Conservation (phyloP, 2,329 filamentous ascomycete species). For the Myriangium duriaei region DNA sequence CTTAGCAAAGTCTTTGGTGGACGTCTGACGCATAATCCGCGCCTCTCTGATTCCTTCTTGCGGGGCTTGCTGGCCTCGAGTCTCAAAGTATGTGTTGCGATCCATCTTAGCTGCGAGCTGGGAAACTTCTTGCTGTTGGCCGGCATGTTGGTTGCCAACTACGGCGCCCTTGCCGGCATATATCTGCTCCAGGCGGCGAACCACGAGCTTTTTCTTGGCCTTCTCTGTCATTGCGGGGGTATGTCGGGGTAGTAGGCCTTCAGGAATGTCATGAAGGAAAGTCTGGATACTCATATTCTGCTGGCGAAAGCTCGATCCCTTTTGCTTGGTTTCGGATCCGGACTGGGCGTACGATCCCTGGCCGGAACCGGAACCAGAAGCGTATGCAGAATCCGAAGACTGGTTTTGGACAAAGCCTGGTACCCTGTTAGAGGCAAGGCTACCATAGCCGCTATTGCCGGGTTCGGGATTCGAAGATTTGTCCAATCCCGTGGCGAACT, state of each 20-base stretch:
- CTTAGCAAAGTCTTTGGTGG: slow-evolving; percentile 4
- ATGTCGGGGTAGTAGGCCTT: slow-evolving; percentile 51
- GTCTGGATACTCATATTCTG: slow-evolving; percentile 48
- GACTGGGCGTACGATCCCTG: slow-evolving; percentile 28
- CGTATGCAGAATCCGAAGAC: slow-evolving; percentile 46
- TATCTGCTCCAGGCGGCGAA: slow-evolving; percentile 63
- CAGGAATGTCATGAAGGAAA: slow-evolving; percentile 61
- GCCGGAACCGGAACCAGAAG: slow-evolving; percentile 43
- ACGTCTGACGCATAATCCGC: slow-evolving; percentile 27
- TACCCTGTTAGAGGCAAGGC: not conserved
- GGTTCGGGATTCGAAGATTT: slow-evolving; percentile 26
- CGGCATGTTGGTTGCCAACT: slow-evolving; percentile 32
- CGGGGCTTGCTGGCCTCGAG: slow-evolving; percentile 22
- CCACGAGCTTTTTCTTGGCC: slow-evolving; percentile 64
- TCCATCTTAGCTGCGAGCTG: slow-evolving; percentile 40
- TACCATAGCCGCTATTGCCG: slow-evolving; percentile 12
- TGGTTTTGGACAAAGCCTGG: slow-evolving; percentile 43
- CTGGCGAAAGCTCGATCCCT: slow-evolving; percentile 24
- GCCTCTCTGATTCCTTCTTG: slow-evolving; percentile 35
- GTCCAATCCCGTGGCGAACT: slow-evolving; percentile 55
- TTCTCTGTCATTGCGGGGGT: slow-evolving; percentile 51
- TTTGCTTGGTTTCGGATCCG: slow-evolving; percentile 17
- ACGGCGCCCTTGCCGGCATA: slow-evolving; percentile 57
- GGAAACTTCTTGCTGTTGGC: slow-evolving; percentile 47
- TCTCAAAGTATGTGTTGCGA: slow-evolving; percentile 26